These are phyloP conservation scores for Pisolithus orientalis DNA, from an alignment of 768 basidiomycete genomes.

Conservation along the genomic window DNA sequence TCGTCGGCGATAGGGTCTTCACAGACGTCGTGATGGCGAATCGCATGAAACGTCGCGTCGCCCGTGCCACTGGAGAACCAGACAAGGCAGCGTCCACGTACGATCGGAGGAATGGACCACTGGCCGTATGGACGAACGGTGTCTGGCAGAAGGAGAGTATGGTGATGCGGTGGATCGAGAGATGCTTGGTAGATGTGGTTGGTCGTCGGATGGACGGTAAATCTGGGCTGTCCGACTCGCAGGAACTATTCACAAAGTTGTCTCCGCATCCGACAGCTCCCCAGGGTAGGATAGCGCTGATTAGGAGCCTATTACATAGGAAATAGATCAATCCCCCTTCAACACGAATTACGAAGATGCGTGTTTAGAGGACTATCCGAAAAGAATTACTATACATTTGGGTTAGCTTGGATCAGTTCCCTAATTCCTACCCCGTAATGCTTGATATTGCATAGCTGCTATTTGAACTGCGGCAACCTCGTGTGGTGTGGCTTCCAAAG, in stretches of 20 bases:
- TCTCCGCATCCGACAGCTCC: not conserved
- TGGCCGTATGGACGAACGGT: constrained; percentile 65
- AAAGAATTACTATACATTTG: too few relatives aligned
- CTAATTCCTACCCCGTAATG: too few relatives aligned
- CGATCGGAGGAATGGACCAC: constrained; percentile 36
- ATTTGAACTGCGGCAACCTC: not conserved
- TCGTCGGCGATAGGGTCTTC: constrained; percentile 90
- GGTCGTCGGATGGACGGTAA: constrained; percentile 31
- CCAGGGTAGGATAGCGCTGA: not conserved
- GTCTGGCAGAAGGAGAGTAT: constrained; percentile 65
- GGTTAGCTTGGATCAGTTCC: too few relatives aligned
- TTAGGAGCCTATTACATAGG: not conserved
- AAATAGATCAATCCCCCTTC: not conserved
- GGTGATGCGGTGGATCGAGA: constrained; percentile 56
- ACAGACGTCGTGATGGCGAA: constrained; percentile 88
- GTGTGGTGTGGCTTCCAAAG: not conserved
- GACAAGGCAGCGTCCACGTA: constrained; percentile 5
- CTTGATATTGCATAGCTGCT: not conserved
- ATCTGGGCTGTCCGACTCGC: constrained; percentile 2
- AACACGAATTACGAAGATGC: not conserved
- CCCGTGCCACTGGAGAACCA: not conserved
- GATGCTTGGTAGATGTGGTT: constrained; percentile 39
- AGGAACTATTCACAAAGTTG: not conserved
- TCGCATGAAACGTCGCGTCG: constrained; percentile 43
- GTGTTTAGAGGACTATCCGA: too few relatives aligned